Evolutionary conservation across 2,329 filamentous ascomycete genomes (phyloP).

Genomic region (Pseudogymnoascus sp.): DNA sequence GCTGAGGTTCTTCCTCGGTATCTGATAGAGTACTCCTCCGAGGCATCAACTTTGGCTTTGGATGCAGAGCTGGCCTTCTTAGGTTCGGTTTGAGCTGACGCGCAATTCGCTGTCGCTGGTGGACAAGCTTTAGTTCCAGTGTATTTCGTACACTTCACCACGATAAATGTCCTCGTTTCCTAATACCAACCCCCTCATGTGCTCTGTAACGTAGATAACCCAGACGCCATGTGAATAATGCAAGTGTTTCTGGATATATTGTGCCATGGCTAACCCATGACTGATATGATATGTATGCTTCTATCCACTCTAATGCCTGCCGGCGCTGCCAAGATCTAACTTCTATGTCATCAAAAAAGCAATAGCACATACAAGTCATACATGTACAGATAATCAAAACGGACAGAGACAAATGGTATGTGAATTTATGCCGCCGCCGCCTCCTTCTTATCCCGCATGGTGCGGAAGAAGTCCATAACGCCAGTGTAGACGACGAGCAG

Average conservation of each 20-base stretch:
- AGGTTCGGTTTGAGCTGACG: no score
- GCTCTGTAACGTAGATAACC: no score
- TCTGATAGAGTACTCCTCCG: no score
- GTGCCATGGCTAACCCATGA: background rate
- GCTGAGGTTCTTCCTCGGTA: no score
- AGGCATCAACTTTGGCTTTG: no score
- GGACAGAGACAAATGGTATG: background rate
- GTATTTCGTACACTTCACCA: no score
- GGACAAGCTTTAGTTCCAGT: no score
- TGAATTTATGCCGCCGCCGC: background rate
- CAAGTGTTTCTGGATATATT: background rate
- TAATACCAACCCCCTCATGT: no score
- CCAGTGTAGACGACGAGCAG: conserved; percentile 80
- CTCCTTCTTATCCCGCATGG: conserved; percentile 32
- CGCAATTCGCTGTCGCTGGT: no score
- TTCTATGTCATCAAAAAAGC: conserved; percentile 8
- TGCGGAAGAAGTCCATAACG: conserved; percentile 87
- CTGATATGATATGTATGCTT: background rate
- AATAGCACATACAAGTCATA: background rate
- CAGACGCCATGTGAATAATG: background rate
- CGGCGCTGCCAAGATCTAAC: conserved; percentile 3
- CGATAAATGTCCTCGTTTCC: no score
- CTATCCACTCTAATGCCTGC: background rate
- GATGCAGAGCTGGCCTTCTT: no score
- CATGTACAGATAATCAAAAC: background rate